A percentile compares a stretch with the other conserved stretches of the same genome.
Conservation (phyloP, 164 flowering plant species). For the Macadamia tetraphylla region DNA sequence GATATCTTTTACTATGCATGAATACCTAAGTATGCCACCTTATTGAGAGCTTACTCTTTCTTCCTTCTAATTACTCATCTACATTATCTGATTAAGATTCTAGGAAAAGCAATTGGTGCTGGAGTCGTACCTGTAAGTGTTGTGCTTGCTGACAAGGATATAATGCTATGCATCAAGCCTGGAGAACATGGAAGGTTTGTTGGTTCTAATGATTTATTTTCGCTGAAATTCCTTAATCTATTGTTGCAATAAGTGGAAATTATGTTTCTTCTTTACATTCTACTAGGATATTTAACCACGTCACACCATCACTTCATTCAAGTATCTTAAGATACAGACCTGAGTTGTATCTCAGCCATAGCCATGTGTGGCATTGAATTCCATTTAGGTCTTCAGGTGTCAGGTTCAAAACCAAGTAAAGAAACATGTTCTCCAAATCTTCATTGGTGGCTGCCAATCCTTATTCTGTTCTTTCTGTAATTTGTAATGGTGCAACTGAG, state of each 20-base stretch:
- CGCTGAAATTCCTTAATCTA: not conserved
- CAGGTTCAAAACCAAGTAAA: not conserved
- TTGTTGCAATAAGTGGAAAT: not conserved
- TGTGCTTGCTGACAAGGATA: conserved; percentile 90
- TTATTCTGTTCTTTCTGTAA: not conserved
- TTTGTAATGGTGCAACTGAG: not conserved
- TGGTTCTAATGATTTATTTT: conserved; percentile 1
- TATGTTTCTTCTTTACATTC: no score
- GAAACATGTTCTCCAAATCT: not conserved
- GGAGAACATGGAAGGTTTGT: conserved; percentile 98
- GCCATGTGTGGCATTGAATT: not conserved
- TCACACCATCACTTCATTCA: no score
- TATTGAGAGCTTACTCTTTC: not conserved
- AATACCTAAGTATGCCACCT: not conserved
- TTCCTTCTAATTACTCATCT: conserved; percentile 3
- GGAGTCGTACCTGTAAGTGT: conserved; percentile 95
- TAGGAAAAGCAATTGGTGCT: conserved; percentile 96
- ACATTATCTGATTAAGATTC: conserved; percentile 42
- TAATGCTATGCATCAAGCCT: conserved; percentile 87
- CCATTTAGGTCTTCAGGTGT: not conserved
- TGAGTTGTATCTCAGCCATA: no score
- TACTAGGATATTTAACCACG: no score
- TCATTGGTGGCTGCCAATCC: not conserved
- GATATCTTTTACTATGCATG: no score
- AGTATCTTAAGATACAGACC: no score